Conservation (phyloP, 2,329 filamentous ascomycete genomes). For the Fusarium solani-melongenae region DNA sequence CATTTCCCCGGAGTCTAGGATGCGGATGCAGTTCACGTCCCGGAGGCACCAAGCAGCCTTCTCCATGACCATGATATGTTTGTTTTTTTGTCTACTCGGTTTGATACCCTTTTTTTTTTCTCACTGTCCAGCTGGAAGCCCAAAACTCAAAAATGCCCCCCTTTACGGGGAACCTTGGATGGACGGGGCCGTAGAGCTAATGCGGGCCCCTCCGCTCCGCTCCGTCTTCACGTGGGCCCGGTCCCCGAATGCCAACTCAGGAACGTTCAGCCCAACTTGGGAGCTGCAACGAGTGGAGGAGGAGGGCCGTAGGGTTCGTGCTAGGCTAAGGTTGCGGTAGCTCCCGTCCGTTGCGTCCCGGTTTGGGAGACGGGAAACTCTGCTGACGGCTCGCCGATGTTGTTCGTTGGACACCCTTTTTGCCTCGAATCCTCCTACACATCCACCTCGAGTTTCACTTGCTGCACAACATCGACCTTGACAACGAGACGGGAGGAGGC, state of each 20-base stretch:
- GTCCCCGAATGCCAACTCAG: conserved; percentile 21
- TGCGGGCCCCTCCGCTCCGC: conserved; percentile 5
- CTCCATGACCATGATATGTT: not conserved
- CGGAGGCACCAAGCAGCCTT: not conserved
- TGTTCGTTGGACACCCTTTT: not conserved
- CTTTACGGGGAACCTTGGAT: conserved; percentile 15
- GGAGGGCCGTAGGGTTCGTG: conserved; percentile 5
- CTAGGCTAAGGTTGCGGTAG: conserved; percentile 14
- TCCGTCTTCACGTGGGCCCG: conserved; percentile 1
- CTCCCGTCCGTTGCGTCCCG: conserved; percentile 1
- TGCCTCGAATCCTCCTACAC: not conserved
- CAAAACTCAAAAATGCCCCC: conserved; percentile 1
- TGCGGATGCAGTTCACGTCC: not conserved
- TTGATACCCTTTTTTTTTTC: not conserved
- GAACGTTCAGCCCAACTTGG: conserved; percentile 2
- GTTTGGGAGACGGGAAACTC: not conserved
- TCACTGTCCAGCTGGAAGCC: not conserved
- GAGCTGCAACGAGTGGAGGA: not conserved
- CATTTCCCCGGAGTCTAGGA: conserved; percentile 28
- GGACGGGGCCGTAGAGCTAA: conserved; percentile 23
- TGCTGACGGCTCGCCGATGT: not conserved
- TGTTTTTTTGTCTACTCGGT: not conserved
- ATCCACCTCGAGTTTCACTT: not conserved
- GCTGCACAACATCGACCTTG: conserved; percentile 3
- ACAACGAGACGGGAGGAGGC: conserved; percentile 2